Conservation (phyloP, 257 asterid genomes). For the Buddleja alternifolia region DNA sequence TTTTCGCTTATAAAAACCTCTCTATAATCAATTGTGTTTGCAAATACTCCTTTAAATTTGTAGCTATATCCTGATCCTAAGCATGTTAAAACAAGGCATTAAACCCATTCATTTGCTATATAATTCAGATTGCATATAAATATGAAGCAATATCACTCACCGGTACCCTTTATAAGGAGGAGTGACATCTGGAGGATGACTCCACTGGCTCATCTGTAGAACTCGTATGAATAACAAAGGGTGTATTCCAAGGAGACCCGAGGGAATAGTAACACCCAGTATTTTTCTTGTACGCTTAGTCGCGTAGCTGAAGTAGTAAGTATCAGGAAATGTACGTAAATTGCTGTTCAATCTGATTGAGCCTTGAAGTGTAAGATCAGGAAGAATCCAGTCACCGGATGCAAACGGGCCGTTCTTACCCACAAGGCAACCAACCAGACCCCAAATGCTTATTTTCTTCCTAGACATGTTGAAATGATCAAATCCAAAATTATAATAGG, state of each 20-base stretch:
- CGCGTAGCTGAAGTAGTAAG: constrained; percentile 95
- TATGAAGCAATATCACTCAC: constrained; percentile 45
- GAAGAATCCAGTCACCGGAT: constrained; percentile 93
- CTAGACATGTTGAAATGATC: constrained; percentile 92
- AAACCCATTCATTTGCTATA: too few species aligned
- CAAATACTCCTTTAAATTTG: too few species aligned
- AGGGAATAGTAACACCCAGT: constrained; percentile 78
- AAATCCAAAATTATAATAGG: constrained; percentile 86
- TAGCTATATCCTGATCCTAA: too few species aligned
- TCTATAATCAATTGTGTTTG: too few species aligned
- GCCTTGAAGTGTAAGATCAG: constrained; percentile 90
- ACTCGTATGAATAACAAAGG: constrained; percentile 83
- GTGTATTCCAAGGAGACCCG: constrained; percentile 83
- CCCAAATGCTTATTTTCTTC: constrained; percentile 74
- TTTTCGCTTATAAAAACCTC: too few species aligned
- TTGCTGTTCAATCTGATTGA: constrained; percentile 65
- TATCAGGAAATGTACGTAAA: constrained; percentile 69
- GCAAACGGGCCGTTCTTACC: constrained; percentile 92
- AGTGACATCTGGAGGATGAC: constrained; percentile 66
- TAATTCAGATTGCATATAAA: too few species aligned
- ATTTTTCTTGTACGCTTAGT: constrained; percentile 74
- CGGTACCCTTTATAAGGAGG: constrained; percentile 93
- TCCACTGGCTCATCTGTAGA: constrained; percentile 91
- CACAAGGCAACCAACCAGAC: constrained; percentile 73
- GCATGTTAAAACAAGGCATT: too few species aligned